A percentile compares a stretch with the other conserved stretches of the same genome.
These are phyloP conservation scores for Eimeria necatrix DNA, from an alignment of 169 alveolate genomes.

Conservation along the genomic window DNA sequence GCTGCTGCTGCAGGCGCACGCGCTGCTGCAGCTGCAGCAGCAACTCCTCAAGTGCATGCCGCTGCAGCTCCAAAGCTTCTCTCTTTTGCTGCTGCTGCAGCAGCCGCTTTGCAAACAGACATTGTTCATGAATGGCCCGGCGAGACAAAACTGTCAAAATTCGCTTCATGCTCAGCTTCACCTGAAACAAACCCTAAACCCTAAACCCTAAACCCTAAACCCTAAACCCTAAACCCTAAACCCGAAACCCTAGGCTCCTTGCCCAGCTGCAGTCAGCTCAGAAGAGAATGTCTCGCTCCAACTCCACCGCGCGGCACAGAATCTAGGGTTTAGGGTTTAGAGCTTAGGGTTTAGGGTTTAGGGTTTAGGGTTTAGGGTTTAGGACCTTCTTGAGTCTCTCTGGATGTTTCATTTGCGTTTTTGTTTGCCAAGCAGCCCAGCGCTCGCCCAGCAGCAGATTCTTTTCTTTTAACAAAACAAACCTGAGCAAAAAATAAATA, in stretches of 20 bases:
- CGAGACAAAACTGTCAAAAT: slow-evolving; percentile 90
- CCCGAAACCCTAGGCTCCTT: background rate
- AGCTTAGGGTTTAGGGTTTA: too few species aligned
- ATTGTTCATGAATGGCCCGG: slow-evolving; percentile 92
- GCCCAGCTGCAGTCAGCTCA: too few species aligned
- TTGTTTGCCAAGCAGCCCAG: slow-evolving; percentile 88
- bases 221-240: background rate
- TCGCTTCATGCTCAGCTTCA: slow-evolving; percentile 90
- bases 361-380: background rate
- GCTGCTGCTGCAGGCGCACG: background rate
- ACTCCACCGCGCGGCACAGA: too few species aligned
- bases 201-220: background rate
- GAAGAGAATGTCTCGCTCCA: too few species aligned
- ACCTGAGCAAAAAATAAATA: background rate
- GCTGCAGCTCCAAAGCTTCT: slow-evolving; percentile 88
- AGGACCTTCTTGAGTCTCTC: slow-evolving; percentile 91
- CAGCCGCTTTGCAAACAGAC: slow-evolving; percentile 90
- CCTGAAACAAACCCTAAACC: slow-evolving; percentile 76
- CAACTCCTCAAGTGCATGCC: slow-evolving; percentile 87
- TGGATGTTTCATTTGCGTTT: slow-evolving; percentile 86
- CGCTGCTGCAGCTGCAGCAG: slow-evolving; percentile 63
- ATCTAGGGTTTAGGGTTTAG: too few species aligned
- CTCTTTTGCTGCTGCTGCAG: slow-evolving; percentile 88
- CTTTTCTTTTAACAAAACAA: slow-evolving; percentile 90
- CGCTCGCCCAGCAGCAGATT: slow-evolving; percentile 90